phyloP scores from a whole-genome alignment of 169 alveolate genomes.

The Cardiosporidium cionae region DNA sequence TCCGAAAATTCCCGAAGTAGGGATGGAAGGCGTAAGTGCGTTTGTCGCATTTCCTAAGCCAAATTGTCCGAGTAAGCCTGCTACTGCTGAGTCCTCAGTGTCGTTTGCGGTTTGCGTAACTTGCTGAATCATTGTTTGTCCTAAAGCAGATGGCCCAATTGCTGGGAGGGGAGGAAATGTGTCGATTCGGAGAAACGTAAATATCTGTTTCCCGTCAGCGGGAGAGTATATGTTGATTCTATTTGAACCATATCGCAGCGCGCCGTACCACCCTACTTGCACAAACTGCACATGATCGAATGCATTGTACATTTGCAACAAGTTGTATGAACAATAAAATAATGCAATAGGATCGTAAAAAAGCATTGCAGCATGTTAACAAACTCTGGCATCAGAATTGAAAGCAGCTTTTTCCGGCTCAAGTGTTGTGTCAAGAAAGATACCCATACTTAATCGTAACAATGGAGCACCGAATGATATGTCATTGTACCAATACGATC shows the following conservation, averaged over 20 bases:
- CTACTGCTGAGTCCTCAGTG: neutral
- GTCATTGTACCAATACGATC: constrained; percentile 47
- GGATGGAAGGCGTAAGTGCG: neutral
- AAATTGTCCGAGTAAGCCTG: neutral
- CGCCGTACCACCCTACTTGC: constrained; percentile 49
- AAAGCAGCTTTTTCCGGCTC: constrained; percentile 37
- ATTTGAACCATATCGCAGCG: constrained; percentile 46
- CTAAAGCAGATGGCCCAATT: neutral
- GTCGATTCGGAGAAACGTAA: constrained; percentile 11
- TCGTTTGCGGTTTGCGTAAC: neutral
- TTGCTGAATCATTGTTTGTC: too few species aligned
- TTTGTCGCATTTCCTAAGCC: neutral
- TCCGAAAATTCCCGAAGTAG: neutral
- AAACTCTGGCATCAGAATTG: constrained; percentile 40
- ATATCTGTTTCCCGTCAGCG: constrained; percentile 34
- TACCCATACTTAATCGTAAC: constrained; percentile 35
- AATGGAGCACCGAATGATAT: constrained; percentile 35
- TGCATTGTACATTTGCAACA: too few species aligned
- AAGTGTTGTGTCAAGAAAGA: constrained; percentile 43
- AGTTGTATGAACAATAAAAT: neutral
- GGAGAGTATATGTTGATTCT: constrained; percentile 48
- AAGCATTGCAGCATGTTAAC: neutral
- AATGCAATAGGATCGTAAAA: neutral
- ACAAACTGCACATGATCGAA: constrained; percentile 24
- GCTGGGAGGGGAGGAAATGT: constrained; percentile 9